phyloP scores from a whole-genome alignment of 148 eudicot genomes.

The Vaccinium vitisidaea region DNA sequence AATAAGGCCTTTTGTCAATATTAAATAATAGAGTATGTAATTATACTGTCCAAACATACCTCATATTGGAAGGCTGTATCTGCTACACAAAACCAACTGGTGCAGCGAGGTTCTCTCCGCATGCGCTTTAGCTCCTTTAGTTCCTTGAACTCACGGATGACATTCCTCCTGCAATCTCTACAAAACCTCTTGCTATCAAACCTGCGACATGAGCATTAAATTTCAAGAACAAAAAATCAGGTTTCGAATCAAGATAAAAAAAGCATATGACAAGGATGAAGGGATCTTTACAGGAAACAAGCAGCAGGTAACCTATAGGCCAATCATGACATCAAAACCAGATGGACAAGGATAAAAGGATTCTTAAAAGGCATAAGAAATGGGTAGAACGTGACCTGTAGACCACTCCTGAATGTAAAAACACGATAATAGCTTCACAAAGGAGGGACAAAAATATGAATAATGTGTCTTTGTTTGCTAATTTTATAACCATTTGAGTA shows the following conservation, averaged over 20 bases:
- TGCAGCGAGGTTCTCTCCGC: constrained; percentile 78
- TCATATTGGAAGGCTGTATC: constrained; percentile 91
- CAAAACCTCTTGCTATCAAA: constrained; percentile 97
- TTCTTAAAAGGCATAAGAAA: neutral
- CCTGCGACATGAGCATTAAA: constrained; percentile 43
- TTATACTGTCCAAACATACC: constrained; percentile 36
- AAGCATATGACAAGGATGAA: neutral
- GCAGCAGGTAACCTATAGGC: neutral
- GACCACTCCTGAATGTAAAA: constrained; percentile 5
- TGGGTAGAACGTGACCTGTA: neutral
- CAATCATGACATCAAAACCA: constrained; percentile 2
- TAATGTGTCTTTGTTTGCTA: neutral
- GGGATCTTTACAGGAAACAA: constrained; percentile 5
- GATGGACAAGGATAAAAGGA: neutral
- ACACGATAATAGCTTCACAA: neutral
- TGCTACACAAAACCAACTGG: constrained; percentile 93
- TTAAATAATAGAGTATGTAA: neutral
- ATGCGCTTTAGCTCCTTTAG: constrained; percentile 89
- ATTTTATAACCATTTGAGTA: neutral
- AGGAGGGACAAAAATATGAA: neutral
- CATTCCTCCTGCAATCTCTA: constrained; percentile 96
- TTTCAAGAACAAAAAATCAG: constrained; percentile 1
- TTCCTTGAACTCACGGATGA: constrained; percentile 93
- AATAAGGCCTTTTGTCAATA: neutral
- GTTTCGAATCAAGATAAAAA: neutral